Evolutionary conservation across 2,329 filamentous ascomycete species (phyloP).

Genomic region (Coniochaeta hoffmannii): DNA sequence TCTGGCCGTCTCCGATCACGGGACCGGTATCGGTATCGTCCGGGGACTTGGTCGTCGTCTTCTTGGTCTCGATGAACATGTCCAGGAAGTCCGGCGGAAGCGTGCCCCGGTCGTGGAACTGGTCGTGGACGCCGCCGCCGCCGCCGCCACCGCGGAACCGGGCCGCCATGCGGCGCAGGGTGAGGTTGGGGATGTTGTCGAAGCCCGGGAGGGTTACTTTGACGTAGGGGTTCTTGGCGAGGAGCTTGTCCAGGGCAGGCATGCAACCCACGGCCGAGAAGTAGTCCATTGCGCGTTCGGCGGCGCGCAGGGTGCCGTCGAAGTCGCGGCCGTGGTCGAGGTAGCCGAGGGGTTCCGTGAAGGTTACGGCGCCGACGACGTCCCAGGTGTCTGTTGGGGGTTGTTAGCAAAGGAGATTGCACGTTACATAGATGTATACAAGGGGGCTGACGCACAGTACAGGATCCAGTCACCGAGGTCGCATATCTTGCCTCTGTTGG

Average conservation of each 20-base stretch:
- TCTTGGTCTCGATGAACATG: conserved; percentile 31
- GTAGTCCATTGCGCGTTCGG: conserved; percentile 24
- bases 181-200: conserved; percentile 19
- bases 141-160: conserved; percentile 19
- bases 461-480: conserved; percentile 32
- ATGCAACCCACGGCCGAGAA: conserved; percentile 19
- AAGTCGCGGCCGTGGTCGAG: conserved; percentile 28
- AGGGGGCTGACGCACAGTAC: conserved; percentile 30
- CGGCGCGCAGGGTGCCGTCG: conserved; percentile 23
- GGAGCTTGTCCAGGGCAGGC: conserved; percentile 24
- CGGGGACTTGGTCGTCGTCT: conserved; percentile 18
- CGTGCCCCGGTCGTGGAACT: too few relatives aligned
- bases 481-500: conserved; percentile 14
- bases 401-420: conserved; percentile 5
- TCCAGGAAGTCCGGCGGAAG: conserved; percentile 33
- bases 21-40: too few relatives aligned
- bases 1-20: conserved; percentile 25
- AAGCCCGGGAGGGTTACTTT: conserved; percentile 25
- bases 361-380: conserved; percentile 31
- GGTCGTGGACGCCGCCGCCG: conserved; percentile 16
- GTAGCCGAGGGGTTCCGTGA: conserved; percentile 33
- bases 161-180: conserved; percentile 19
- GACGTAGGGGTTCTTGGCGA: conserved; percentile 31
- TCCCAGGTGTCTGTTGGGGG: conserved; percentile 25
- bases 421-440: conserved; percentile 27